Evolutionary conservation across 164 flowering plant genomes (phyloP).

Genomic region (Macadamia tetraphylla): DNA sequence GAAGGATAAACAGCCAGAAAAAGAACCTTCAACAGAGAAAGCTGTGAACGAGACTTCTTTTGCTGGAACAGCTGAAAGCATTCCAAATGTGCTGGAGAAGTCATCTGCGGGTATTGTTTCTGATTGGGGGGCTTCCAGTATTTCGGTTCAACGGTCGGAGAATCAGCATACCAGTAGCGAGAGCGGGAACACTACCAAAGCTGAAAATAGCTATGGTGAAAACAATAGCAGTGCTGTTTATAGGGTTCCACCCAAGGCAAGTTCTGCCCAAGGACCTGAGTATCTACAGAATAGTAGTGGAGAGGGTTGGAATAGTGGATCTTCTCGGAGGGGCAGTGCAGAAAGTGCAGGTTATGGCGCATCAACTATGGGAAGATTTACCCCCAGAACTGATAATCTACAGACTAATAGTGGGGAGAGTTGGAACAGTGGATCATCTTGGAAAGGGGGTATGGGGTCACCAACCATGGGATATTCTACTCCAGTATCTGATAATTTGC

Average conservation of each 20-base stretch:
- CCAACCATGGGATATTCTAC: background rate
- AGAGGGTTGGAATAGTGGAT: conserved; percentile 18
- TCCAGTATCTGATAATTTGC: conserved; percentile 11
- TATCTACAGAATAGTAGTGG: conserved; percentile 10
- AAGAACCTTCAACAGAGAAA: conserved; percentile 17
- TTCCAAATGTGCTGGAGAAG: conserved; percentile 10
- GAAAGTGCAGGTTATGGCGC: background rate
- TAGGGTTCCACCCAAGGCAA: conserved; percentile 7
- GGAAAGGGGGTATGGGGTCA: too few relatives aligned
- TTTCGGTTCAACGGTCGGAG: conserved; percentile 10
- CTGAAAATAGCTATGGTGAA: conserved; percentile 16
- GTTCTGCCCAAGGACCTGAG: conserved; percentile 7
- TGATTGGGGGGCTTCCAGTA: conserved; percentile 4
- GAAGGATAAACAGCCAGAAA: conserved; percentile 41
- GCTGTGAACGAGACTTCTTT: conserved; percentile 8
- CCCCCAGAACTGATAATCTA: too few relatives aligned
- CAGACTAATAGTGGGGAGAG: too few relatives aligned
- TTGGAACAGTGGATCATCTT: too few relatives aligned
- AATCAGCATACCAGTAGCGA: conserved; percentile 15
- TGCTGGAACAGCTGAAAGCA: conserved; percentile 13
- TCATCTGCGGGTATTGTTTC: conserved; percentile 1
- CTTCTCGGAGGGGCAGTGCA: conserved; percentile 9
- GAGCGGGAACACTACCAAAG: conserved; percentile 17
- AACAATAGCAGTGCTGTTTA: conserved; percentile 5
- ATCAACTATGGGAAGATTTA: too few relatives aligned